Evolutionary conservation across 2,329 filamentous ascomycete genomes (phyloP).

Genomic region (Aspergillus udagawae): DNA sequence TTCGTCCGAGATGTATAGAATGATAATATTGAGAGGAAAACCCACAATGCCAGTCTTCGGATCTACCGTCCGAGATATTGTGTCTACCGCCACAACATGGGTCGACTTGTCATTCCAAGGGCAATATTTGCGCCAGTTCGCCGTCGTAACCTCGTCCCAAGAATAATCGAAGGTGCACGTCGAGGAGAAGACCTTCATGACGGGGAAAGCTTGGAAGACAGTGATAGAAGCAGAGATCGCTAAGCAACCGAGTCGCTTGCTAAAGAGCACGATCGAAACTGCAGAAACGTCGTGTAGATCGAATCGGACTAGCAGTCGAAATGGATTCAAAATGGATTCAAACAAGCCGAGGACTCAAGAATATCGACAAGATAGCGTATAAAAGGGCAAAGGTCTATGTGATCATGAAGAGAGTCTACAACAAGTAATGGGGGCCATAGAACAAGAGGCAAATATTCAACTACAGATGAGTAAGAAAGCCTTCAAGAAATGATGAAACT

Average conservation of each 20-base stretch:
- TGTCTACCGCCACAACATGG: conserved; percentile 94
- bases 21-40: conserved; percentile 14
- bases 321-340: not conserved
- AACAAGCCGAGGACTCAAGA: not conserved
- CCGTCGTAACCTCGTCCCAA: conserved; percentile 95
- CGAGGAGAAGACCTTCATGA: conserved; percentile 95
- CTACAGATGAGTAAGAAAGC: conserved; percentile 8
- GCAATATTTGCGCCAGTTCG: conserved; percentile 98
- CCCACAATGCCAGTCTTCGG: conserved; percentile 62
- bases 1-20: not conserved
- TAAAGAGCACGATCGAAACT: not conserved
- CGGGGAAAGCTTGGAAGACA: conserved; percentile 15
- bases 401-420: not conserved
- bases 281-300: not conserved
- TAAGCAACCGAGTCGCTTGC: not conserved
- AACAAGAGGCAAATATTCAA: conserved; percentile 1
- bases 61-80: conserved; percentile 68
- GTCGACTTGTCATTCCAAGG: conserved; percentile 99
- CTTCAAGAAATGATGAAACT: conserved; percentile 6
- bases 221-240: not conserved
- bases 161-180: conserved; percentile 91
- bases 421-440: not conserved
- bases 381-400: not conserved
- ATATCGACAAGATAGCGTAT: not conserved
- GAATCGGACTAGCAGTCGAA: not conserved